These are phyloP conservation scores for Aaosphaeria pasadenensis DNA, from an alignment of 2,329 filamentous ascomycete genomes.

Conservation along the genomic window DNA sequence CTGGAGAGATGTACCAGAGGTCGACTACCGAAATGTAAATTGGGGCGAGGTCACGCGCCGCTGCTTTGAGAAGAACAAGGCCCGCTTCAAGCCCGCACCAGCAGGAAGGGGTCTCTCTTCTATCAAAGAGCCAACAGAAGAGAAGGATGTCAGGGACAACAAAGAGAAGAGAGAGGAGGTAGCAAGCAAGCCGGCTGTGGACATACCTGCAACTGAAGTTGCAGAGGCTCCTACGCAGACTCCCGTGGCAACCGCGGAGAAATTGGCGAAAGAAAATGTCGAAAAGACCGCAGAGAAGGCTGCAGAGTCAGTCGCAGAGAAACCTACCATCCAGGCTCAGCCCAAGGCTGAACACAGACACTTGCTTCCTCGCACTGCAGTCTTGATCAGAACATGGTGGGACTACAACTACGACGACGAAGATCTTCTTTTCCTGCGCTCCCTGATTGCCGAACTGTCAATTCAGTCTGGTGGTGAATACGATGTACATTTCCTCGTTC, in stretches of 20 bases:
- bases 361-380: conserved; percentile 62
- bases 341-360: conserved; percentile 30
- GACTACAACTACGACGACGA: conserved; percentile 76
- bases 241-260: not conserved
- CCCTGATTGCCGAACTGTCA: conserved; percentile 74
- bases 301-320: not conserved
- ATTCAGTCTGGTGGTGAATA: conserved; percentile 80
- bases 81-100: conserved; percentile 57
- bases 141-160: conserved; percentile 18
- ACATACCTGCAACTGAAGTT: not conserved
- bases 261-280: not conserved
- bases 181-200: not conserved
- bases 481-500: conserved; percentile 76
- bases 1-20: conserved; percentile 67
- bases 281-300: not conserved
- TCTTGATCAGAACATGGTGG: conserved; percentile 80
- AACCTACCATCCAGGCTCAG: conserved; percentile 11
- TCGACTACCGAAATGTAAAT: conserved; percentile 73
- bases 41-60: conserved; percentile 77
- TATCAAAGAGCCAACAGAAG: too few relatives aligned
- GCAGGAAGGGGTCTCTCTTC: conserved; percentile 9
- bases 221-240: not conserved
- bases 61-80: conserved; percentile 69
- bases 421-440: conserved; percentile 77
- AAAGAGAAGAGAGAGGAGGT: conserved; percentile 4